A percentile compares a stretch with the other conserved stretches of the same genome.
Conservation (phyloP, 768 basidiomycete species). For the Kwoniella botswanensis region DNA sequence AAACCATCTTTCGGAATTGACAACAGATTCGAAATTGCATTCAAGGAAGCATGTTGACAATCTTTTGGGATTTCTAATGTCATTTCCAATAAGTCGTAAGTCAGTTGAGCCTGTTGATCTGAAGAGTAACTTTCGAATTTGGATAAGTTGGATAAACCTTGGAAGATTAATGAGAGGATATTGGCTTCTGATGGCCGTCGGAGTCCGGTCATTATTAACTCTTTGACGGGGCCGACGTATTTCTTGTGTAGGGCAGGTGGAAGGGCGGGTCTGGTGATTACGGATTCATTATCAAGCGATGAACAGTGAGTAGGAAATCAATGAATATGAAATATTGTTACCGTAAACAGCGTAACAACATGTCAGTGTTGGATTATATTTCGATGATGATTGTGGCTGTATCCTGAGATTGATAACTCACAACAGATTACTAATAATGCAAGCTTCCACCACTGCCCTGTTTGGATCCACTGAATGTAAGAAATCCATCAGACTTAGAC, state of each 20-base stretch:
- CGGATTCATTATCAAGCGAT: background rate
- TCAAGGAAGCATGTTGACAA: conserved; percentile 49
- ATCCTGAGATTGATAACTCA: conserved; percentile 7
- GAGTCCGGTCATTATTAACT: conserved; percentile 46
- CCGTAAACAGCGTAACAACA: too few relatives aligned
- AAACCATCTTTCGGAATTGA: conserved; percentile 40
- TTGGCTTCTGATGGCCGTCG: conserved; percentile 32
- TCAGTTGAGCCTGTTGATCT: conserved; percentile 36
- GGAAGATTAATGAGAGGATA: conserved; percentile 43
- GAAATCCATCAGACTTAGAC: conserved; percentile 48
- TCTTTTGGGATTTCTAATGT: conserved; percentile 50
- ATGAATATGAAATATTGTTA: too few relatives aligned
- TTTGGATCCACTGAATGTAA: conserved; percentile 43
- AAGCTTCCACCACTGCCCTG: conserved; percentile 48
- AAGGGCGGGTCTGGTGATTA: conserved; percentile 39
- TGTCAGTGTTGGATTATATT: too few relatives aligned
- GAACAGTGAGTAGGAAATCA: too few relatives aligned
- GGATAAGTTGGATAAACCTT: conserved; percentile 49
- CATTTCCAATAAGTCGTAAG: conserved; percentile 47
- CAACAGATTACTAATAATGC: conserved; percentile 52
- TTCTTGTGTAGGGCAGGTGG: conserved; percentile 44
- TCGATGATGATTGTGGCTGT: background rate
- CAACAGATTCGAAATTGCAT: conserved; percentile 44
- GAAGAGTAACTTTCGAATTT: conserved; percentile 43
- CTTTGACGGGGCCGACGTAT: conserved; percentile 49